phyloP scores from a whole-genome alignment of 352 stramenopile species.

The Halophytophthora batemanensis region DNA sequence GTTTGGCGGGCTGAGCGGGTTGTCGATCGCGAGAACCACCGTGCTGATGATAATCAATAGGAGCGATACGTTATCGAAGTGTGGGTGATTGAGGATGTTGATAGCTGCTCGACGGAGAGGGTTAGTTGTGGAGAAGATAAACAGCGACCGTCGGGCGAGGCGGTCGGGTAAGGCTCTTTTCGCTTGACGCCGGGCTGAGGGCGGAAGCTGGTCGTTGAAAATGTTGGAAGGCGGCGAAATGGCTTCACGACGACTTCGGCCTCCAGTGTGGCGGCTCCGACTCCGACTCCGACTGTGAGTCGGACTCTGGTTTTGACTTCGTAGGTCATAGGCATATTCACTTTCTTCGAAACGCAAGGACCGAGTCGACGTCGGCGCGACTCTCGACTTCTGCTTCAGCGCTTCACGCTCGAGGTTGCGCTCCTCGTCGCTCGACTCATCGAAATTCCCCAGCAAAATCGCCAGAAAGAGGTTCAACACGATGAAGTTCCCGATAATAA shows the following conservation, averaged over 20 bases:
- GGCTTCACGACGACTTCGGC: constrained; percentile 22
- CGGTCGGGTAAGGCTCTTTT: constrained; percentile 11
- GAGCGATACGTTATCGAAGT: constrained; percentile 81
- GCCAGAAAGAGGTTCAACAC: constrained; percentile 92
- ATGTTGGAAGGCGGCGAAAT: constrained; percentile 18
- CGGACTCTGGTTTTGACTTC: constrained; percentile 9
- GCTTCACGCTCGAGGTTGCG: constrained; percentile 35
- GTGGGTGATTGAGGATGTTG: constrained; percentile 46
- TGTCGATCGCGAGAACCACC: constrained; percentile 72
- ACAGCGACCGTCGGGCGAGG: constrained; percentile 36
- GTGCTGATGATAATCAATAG: constrained; percentile 71
- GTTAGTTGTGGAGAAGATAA: constrained; percentile 46
- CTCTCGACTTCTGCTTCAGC: constrained; percentile 28
- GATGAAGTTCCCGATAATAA: constrained; percentile 89
- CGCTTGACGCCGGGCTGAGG: not conserved
- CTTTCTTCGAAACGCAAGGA: constrained; percentile 10
- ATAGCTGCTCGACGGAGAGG: constrained; percentile 44
- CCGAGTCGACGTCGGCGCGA: constrained; percentile 17
- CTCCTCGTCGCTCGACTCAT: constrained; percentile 60
- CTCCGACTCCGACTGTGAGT: constrained; percentile 12
- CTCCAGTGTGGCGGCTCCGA: constrained; percentile 9
- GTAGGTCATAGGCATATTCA: constrained; percentile 12
- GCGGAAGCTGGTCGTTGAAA: constrained; percentile 26
- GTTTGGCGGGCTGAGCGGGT: constrained; percentile 52
- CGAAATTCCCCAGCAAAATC: constrained; percentile 90